phyloP scores from a whole-genome alignment of 2,329 filamentous ascomycete genomes.

The Cercospora beticola region DNA sequence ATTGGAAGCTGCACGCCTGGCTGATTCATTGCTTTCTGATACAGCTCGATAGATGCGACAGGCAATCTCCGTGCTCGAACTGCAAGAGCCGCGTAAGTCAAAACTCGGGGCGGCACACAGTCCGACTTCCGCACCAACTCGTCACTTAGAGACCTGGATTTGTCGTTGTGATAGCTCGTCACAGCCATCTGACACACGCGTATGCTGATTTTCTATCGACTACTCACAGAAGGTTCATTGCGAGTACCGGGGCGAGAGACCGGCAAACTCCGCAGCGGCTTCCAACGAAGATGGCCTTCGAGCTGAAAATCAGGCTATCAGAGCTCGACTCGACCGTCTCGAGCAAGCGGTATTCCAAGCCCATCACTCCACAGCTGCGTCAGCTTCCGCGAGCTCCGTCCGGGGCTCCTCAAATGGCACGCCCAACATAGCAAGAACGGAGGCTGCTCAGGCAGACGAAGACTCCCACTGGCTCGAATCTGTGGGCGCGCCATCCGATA shows the following conservation, averaged over 20 bases:
- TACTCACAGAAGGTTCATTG: slow-evolving; percentile 22
- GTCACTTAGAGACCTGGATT: neutral
- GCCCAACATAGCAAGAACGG: neutral
- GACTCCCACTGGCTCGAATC: slow-evolving; percentile 21
- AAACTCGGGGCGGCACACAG: neutral
- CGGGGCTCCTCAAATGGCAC: neutral
- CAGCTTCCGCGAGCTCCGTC: neutral
- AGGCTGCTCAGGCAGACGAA: slow-evolving; percentile 18
- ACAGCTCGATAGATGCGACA: slow-evolving; percentile 18
- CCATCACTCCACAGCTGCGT: neutral
- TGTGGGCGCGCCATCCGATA: slow-evolving; percentile 9
- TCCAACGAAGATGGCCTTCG: slow-evolving; percentile 13
- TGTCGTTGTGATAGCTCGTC: neutral
- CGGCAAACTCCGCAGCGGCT: neutral
- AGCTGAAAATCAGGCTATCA: slow-evolving; percentile 24
- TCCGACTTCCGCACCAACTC: neutral
- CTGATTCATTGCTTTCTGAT: neutral
- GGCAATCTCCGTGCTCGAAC: slow-evolving; percentile 29
- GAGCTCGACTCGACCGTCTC: slow-evolving; percentile 22
- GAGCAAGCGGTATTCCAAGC: slow-evolving; percentile 24
- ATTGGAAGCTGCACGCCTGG: neutral
- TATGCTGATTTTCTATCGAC: neutral
- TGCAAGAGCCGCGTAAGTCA: slow-evolving; percentile 16
- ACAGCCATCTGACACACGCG: neutral
- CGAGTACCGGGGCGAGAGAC: slow-evolving; percentile 17